Percentiles rank a stretch among this genome's conserved stretches.
phyloP scores from a whole-genome alignment of 495 filamentous ascomycete species.

The Venustampulla echinocandica region DNA sequence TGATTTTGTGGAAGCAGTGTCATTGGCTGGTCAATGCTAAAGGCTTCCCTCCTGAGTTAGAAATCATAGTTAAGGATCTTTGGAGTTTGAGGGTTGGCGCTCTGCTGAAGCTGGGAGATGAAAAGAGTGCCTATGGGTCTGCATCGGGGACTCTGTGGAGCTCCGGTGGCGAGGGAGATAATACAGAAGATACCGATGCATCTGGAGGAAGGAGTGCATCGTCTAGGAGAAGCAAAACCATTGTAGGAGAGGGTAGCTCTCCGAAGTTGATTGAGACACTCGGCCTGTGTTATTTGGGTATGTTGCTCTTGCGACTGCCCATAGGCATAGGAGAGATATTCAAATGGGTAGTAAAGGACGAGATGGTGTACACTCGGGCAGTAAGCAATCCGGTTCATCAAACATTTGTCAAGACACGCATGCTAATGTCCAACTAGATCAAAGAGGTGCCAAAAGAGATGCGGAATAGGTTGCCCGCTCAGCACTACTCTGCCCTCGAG shows the following conservation, averaged over 20 bases:
- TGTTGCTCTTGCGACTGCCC: slow-evolving; percentile 54
- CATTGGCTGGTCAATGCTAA: slow-evolving; percentile 51
- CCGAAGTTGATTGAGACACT: slow-evolving; percentile 58
- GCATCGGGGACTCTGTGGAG: slow-evolving; percentile 24
- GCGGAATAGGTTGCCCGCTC: slow-evolving; percentile 51
- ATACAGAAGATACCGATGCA: slow-evolving; percentile 12
- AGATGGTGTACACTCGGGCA: slow-evolving; percentile 30
- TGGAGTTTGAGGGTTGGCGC: slow-evolving; percentile 38
- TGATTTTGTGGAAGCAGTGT: slow-evolving; percentile 74
- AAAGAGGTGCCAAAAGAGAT: slow-evolving; percentile 54
- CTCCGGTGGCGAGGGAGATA: slow-evolving; percentile 13
- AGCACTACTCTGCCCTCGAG: slow-evolving; percentile 50
- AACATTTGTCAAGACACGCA: background rate
- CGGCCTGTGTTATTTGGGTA: slow-evolving; percentile 58
- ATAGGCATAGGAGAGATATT: slow-evolving; percentile 55
- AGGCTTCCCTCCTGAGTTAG: slow-evolving; percentile 48
- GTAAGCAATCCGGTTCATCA: slow-evolving; percentile 21
- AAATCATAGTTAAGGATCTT: slow-evolving; percentile 40
- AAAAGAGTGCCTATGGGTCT: slow-evolving; percentile 51
- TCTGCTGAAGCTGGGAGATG: slow-evolving; percentile 25
- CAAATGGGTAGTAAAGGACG: slow-evolving; percentile 34
- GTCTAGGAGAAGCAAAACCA: slow-evolving; percentile 19
- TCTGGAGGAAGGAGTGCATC: slow-evolving; percentile 12
- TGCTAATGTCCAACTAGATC: slow-evolving; percentile 12
- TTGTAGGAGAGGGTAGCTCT: slow-evolving; percentile 23